These are phyloP conservation scores for Neofusicoccum sp. DNA, from an alignment of 2,329 filamentous ascomycete genomes.

Conservation along the genomic window DNA sequence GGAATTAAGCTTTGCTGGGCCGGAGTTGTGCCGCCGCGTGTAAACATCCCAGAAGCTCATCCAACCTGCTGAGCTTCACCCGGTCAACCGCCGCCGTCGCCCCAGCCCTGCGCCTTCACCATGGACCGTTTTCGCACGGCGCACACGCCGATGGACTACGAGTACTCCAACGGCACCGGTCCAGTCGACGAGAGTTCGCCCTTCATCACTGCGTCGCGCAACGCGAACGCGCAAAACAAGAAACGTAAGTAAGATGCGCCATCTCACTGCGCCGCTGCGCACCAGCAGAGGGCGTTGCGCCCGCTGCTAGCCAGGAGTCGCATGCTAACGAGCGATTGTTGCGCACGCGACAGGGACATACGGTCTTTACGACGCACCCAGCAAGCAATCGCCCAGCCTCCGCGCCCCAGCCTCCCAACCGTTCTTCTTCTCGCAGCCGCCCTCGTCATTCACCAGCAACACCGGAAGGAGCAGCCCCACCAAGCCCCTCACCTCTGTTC, in stretches of 20 bases:
- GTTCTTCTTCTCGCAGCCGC: conserved; percentile 45
- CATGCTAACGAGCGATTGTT: background rate
- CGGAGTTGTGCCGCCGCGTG: background rate
- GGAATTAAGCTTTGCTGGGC: background rate
- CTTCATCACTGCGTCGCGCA: conserved; percentile 40
- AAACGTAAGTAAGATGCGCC: conserved; percentile 39
- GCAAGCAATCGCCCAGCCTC: conserved; percentile 32
- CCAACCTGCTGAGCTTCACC: conserved; percentile 14
- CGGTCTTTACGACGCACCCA: conserved; percentile 10
- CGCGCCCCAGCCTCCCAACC: conserved; percentile 51
- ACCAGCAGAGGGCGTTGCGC: background rate
- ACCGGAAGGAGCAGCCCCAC: conserved; percentile 22
- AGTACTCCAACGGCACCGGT: conserved; percentile 49
- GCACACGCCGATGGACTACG: conserved; percentile 53
- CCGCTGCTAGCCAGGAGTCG: background rate
- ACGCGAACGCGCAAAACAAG: conserved; percentile 29
- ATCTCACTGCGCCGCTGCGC: conserved; percentile 30
- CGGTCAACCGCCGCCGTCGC: conserved; percentile 11
- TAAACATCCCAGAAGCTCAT: conserved; percentile 12
- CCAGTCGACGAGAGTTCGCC: conserved; percentile 48
- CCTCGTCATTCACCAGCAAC: conserved; percentile 6
- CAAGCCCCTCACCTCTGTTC: conserved; percentile 22
- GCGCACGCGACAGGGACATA: conserved; percentile 30
- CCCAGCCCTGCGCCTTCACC: background rate
- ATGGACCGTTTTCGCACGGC: conserved; percentile 15